Base-by-base conservation (phyloP, 371 early-diverging fungal species). In the Mycotypha africana region DNA sequence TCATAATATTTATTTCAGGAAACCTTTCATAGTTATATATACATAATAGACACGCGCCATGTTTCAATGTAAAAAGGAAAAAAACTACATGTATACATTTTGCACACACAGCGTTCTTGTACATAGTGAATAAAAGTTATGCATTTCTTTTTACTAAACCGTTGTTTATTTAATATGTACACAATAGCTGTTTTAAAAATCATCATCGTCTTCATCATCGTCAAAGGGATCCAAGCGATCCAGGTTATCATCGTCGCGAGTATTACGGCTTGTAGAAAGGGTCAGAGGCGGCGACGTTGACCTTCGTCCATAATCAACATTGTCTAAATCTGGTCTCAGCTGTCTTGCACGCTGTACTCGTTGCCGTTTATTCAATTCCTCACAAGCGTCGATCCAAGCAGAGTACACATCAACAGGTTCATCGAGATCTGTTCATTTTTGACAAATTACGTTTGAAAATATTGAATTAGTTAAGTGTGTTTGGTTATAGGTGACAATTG, bases 361-460 rank as follows among this genome's bases (percentile, higher is more conserved):
- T 31, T 61, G 62, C n/a, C 47, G 45, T 35, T 65, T 67, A 54
- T 82, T 84, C 10, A 82, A 81, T 23, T 75, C 68, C 54, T 89
- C 89, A 48, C 86, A 83, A 8, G 89, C 86, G 58, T 91, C 92
- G 32, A 91, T 76, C 92, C 92, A 91, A 32, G 85, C 87, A 20
- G 80, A 81, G 59, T 89, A 91, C 2, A 91, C 87, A 62, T 91
- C 92, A 12, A 88, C 81, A 8, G 88, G 78, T 47, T 91, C 89
- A 50, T 81, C 79, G 24, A 91, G 66, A 36, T 73, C 85, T 85
- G 49, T 19, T 17, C n/a, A n/a, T n/a, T n/a, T n/a, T n/a, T n/a
- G n/a, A n/a, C n/a, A n/a, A n/a, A n/a, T n/a, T n/a, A n/a, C n/a
- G n/a, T n/a, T n/a, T n/a, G n/a, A n/a, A n/a, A n/a, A n/a, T n/a